Percentiles rank a stretch among this genome's conserved stretches.
These are phyloP conservation scores for Spizellomyces sp. DNA, from an alignment of 192 early-diverging fungal genomes.

Conservation along the genomic window DNA sequence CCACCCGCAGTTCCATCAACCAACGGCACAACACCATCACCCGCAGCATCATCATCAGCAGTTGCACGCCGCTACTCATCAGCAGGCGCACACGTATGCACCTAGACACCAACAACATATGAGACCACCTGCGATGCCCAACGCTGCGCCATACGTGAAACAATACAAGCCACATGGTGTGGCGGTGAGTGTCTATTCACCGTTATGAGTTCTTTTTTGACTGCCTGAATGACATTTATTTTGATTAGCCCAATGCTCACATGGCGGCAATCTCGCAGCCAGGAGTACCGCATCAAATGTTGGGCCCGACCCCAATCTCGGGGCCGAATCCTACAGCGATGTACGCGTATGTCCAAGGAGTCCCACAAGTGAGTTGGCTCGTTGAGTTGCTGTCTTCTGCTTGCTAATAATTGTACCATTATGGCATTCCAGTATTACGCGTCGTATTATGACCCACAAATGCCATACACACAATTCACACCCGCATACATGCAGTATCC, in stretches of 20 bases:
- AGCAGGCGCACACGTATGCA: background rate
- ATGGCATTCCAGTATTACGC: no score
- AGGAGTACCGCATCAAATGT: background rate
- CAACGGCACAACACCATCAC: background rate
- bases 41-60: slow-evolving; percentile 1
- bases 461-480: background rate
- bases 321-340: background rate
- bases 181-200: no score
- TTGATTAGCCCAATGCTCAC: background rate
- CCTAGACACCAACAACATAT: background rate
- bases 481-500: background rate
- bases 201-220: no score
- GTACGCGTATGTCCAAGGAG: background rate
- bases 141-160: no score
- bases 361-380: no score
- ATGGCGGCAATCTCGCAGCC: background rate
- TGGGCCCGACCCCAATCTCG: background rate
- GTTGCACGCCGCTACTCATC: background rate
- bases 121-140: no score
- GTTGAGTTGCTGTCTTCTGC: no score
- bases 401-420: no score
- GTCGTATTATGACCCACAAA: background rate
- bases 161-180: no score
- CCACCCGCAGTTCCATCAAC: background rate
- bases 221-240: no score